These are phyloP conservation scores for Lachnellula hyalina DNA, from an alignment of 2,329 filamentous ascomycete species.

Conservation along the genomic window DNA sequence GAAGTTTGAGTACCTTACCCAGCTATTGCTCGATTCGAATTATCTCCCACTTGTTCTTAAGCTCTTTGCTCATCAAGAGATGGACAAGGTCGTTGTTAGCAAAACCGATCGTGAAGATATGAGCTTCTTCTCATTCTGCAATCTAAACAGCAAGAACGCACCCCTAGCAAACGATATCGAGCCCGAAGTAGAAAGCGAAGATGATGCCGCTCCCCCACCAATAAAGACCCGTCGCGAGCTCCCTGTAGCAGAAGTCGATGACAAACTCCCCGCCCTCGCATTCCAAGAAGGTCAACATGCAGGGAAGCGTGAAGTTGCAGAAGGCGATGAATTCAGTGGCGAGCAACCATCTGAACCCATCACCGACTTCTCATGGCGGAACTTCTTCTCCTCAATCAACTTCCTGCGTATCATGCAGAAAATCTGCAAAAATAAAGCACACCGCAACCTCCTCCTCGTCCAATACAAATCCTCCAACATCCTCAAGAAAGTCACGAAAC, in stretches of 20 bases:
- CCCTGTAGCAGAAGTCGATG: conserved; percentile 40
- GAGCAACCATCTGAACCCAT: conserved; percentile 70
- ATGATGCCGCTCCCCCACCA: conserved; percentile 79
- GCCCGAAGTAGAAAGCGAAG: conserved; percentile 44
- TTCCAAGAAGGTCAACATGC: conserved; percentile 28
- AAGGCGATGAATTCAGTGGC: conserved; percentile 77
- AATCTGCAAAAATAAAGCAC: conserved; percentile 91
- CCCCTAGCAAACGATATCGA: conserved; percentile 30
- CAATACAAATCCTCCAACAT: conserved; percentile 94
- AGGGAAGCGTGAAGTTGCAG: conserved; percentile 35
- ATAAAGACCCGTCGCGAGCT: conserved; percentile 54
- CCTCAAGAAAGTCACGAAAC: conserved; percentile 83
- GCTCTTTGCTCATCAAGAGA: conserved; percentile 88
- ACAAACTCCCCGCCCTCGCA: conserved; percentile 29
- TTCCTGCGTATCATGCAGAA: conserved; percentile 96
- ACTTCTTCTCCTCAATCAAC: conserved; percentile 94
- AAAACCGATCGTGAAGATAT: conserved; percentile 77
- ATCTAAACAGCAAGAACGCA: conserved; percentile 52
- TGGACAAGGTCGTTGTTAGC: conserved; percentile 83
- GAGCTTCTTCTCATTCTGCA: conserved; percentile 90
- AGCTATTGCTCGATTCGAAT: conserved; percentile 89
- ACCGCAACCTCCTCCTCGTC: conserved; percentile 88
- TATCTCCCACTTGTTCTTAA: conserved; percentile 91
- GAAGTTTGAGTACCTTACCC: conserved; percentile 93
- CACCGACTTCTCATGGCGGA: conserved; percentile 85